phyloP scores from a whole-genome alignment of 768 basidiomycete species.

The Phylloporus sp. region DNA sequence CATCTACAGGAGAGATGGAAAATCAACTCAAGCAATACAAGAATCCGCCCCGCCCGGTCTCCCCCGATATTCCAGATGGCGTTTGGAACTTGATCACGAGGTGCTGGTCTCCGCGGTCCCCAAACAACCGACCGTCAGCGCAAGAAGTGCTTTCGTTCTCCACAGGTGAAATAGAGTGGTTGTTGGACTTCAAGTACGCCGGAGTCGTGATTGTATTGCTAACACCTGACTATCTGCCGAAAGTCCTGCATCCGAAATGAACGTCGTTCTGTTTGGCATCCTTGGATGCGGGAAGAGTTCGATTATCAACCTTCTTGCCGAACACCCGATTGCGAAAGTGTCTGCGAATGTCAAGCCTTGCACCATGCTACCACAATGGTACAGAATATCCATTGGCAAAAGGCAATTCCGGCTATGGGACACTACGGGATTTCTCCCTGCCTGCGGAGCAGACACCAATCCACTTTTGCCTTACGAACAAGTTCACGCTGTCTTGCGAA shows the following conservation, averaged over 20 bases:
- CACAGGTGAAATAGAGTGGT: not conserved
- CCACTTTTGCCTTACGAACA: slow-evolving; percentile 13
- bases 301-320: slow-evolving; percentile 17
- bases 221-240: not conserved
- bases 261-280: slow-evolving; percentile 15
- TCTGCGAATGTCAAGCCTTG: slow-evolving; percentile 25
- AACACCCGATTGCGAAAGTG: slow-evolving; percentile 15
- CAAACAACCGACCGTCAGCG: not conserved
- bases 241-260: not conserved
- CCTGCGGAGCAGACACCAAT: not conserved
- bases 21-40: not conserved
- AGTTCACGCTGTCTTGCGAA: slow-evolving; percentile 24
- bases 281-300: slow-evolving; percentile 20
- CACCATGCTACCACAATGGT: slow-evolving; percentile 22
- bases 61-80: not conserved
- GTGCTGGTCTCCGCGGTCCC: slow-evolving; percentile 4
- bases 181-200: slow-evolving; percentile 1
- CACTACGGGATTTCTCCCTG: slow-evolving; percentile 21
- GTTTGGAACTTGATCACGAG: slow-evolving; percentile 1
- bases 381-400: not conserved
- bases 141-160: not conserved
- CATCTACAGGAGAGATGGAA: not conserved
- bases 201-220: not conserved
- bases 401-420: slow-evolving; percentile 20
- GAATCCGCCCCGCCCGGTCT: not conserved